Conservation (phyloP, 208 protist genomes). For the Balamuthia mandrillaris region DNA sequence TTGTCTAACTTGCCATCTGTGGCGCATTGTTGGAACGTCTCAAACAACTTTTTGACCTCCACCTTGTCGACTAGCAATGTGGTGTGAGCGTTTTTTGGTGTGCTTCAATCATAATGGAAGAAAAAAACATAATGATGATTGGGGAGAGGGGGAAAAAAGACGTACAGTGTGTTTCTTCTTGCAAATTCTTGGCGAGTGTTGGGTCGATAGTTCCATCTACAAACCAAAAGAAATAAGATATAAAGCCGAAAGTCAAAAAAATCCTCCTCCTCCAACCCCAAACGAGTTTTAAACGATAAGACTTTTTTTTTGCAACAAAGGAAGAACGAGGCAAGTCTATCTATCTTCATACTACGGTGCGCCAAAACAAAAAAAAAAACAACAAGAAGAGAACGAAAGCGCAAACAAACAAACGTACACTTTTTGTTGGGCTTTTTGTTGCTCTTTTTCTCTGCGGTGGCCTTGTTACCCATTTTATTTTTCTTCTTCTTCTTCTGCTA, state of each 20-base stretch:
- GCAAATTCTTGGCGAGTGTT: neutral
- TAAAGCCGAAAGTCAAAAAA: neutral
- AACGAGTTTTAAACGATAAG: neutral
- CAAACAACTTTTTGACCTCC: conserved; percentile 51
- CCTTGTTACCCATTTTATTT: neutral
- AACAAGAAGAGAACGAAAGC: too few relatives aligned
- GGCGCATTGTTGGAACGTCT: conserved; percentile 43
- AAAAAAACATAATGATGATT: neutral
- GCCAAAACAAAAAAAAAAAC: too few relatives aligned
- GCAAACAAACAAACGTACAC: neutral
- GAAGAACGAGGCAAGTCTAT: too few relatives aligned
- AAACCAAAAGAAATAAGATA: neutral
- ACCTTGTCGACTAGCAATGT: conserved; percentile 48
- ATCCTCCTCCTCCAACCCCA: neutral
- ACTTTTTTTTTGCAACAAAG: neutral
- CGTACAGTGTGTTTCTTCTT: conserved; percentile 10
- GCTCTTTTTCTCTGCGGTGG: neutral
- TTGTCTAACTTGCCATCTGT: conserved; percentile 41
- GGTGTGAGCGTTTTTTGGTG: neutral
- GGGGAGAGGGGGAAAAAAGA: neutral
- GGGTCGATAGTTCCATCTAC: neutral
- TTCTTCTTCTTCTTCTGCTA: too few relatives aligned
- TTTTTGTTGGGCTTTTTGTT: neutral
- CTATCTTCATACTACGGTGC: too few relatives aligned
- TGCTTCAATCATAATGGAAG: neutral